Base-by-base conservation (phyloP, 352 stramenopile genomes). In the Pythium dissimile region DNA sequence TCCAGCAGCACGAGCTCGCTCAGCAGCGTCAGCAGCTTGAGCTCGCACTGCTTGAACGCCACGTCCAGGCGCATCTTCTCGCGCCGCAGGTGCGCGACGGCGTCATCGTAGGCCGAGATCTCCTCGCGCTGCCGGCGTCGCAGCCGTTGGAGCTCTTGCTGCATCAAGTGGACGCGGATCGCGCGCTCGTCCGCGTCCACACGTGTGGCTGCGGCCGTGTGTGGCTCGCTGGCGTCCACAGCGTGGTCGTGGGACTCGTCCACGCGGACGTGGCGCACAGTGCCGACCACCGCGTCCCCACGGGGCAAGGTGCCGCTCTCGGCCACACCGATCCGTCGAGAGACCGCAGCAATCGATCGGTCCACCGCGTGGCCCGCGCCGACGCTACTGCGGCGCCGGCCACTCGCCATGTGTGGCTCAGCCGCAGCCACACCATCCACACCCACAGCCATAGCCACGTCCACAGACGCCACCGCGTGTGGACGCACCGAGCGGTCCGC, bases 1-100 rank as follows among this genome's bases (percentile, higher is more conserved):
- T 96, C 84, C 3, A 98, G 77, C 26, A 98, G 66, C 31, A 76
- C 67, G 21, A 97, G 66, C 53, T 98, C 93, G 47, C 87, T 82
- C 15, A 77, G 63, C 10, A 97, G 64, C 13, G 92, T 94, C 48
- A 97, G 77, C 46, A 98, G 44, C 31, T 84, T 86, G 18, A 97
- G 72, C 64, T 98, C 92, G 13, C 76, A 82, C 45, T 88, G 76
- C 63, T 96, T 96, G 45, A 97, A 89, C 23, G 87, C 70, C n/a
- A 89, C 75, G n/a, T 86, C 83, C 10, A 97, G 71, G 2, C 71
- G 58, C 64, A 96, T 76, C 56, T 92, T 86, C 53, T 98, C 92
- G 16, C 74, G 64, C 3, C 92, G 81, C 20, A 98, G 75, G 38
- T 95, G 73, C n/a, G 86, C 86, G n/a, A 98, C 69, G 15, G 86